Conservation (phyloP, 2,329 filamentous ascomycete genomes). For the Monilinia vaccinii-corymbosi region DNA sequence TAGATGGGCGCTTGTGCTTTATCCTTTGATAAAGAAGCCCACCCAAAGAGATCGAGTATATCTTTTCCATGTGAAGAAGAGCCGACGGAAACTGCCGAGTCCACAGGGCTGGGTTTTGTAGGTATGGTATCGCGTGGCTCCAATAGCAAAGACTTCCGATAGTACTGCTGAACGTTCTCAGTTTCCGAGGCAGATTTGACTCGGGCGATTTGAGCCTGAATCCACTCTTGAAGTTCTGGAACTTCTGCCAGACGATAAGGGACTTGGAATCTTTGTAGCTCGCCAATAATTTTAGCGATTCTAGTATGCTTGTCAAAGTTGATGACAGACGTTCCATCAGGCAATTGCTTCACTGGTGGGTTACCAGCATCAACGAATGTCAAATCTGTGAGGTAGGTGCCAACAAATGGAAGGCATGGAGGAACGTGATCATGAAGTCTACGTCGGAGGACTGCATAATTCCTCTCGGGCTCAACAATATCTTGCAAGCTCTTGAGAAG, state of each 20-base stretch:
- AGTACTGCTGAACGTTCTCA: slow-evolving; percentile 55
- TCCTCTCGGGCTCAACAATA: slow-evolving; percentile 84
- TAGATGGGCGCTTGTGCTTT: slow-evolving; percentile 4
- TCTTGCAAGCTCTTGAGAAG: slow-evolving; percentile 68
- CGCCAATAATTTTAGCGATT: slow-evolving; percentile 90
- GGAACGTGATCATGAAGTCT: slow-evolving; percentile 79
- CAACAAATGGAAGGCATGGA: slow-evolving; percentile 89
- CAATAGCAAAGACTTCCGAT: slow-evolving; percentile 56
- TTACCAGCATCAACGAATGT: slow-evolving; percentile 96
- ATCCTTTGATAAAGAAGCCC: slow-evolving; percentile 35
- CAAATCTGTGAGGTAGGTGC: slow-evolving; percentile 91
- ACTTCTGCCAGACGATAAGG: slow-evolving; percentile 78
- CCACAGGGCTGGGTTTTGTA: slow-evolving; percentile 23
- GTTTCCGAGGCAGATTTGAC: slow-evolving; percentile 41
- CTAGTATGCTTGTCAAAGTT: slow-evolving; percentile 97
- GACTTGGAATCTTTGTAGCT: slow-evolving; percentile 92
- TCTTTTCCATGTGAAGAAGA: slow-evolving; percentile 33
- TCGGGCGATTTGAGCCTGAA: slow-evolving; percentile 76
- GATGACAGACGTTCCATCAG: slow-evolving; percentile 70
- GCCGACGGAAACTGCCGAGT: slow-evolving; percentile 18
- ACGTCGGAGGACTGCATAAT: slow-evolving; percentile 78
- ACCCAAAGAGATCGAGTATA: slow-evolving; percentile 43
- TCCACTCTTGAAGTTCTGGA: slow-evolving; percentile 87
- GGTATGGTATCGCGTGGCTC: slow-evolving; percentile 44
- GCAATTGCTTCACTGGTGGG: slow-evolving; percentile 70